Percentiles rank a stretch among this genome's conserved stretches.
Conservation (phyloP, 2,329 filamentous ascomycete species). For the Curvularia spicifera region DNA sequence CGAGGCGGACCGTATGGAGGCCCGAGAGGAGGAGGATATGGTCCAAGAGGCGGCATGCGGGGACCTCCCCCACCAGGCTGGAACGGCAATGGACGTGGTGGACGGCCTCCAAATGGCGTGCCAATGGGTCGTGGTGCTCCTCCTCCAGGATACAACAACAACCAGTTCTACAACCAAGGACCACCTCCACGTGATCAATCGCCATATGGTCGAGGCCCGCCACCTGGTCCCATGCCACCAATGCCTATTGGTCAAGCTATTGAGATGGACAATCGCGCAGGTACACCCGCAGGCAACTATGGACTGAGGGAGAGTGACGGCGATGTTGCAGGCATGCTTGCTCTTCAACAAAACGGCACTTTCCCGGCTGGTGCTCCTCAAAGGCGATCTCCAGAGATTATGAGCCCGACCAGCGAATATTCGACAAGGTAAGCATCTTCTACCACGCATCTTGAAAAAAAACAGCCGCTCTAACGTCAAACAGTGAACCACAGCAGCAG, state of each 20-base stretch:
- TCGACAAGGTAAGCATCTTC: conserved; percentile 69
- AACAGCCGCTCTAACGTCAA: conserved; percentile 11
- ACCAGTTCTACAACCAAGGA: conserved; percentile 43
- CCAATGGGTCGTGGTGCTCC: conserved; percentile 51
- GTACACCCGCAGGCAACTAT: conserved; percentile 45
- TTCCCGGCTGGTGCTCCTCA: conserved; percentile 39
- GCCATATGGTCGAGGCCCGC: conserved; percentile 63
- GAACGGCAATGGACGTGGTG: conserved; percentile 47
- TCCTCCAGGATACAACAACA: conserved; percentile 53
- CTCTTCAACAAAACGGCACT: conserved; percentile 64
- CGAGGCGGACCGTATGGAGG: conserved; percentile 46
- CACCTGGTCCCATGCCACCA: conserved; percentile 47
- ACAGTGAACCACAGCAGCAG: conserved; percentile 28
- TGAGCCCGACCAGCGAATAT: conserved; percentile 72
- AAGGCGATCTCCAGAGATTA: conserved; percentile 31
- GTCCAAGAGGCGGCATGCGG: conserved; percentile 42
- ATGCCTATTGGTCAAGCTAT: conserved; percentile 67
- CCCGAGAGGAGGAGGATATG: conserved; percentile 39
- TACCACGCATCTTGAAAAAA: too few species aligned
- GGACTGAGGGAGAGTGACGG: conserved; percentile 67
- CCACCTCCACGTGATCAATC: conserved; percentile 50
- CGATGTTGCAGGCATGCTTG: conserved; percentile 76
- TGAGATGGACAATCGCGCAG: conserved; percentile 74
- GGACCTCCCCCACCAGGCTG: conserved; percentile 52
- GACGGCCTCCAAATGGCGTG: conserved; percentile 43